Base-by-base conservation (phyloP, 352 stramenopile species). In the Phytophthora sp. region DNA sequence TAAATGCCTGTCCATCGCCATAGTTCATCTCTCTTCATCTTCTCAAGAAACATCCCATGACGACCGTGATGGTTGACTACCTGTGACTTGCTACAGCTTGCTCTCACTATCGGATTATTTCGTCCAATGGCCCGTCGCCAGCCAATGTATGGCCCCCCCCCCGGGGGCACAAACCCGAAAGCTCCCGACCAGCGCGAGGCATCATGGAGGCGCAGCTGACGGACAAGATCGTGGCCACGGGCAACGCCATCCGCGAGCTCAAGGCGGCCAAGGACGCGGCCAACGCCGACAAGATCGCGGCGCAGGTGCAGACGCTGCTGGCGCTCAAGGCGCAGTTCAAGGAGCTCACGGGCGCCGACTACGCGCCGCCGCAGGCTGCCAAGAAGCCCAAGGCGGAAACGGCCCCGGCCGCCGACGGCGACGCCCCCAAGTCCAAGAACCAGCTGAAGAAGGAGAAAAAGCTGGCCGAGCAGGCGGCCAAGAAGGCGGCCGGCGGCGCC, bases 381-480 rank as follows among this genome's bases (percentile, higher is more conserved):
- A 82, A 79, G 60, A 71, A 82, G 54, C 57, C 28, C 28, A 58
- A 53, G 7, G 17, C 54, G 9, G 5, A 54, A 21, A 45, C 41
- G 12, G 64, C 53, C 1, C 30, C 32, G n/a, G 42, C 44, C 1
- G 66, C 50, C 6, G 67, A 66, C 2, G 74, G 64, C 7, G 67
- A 67, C 13, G 42, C 54, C 17, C 38, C 44, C 27, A 74, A 91
- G 62, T 93, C 84, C 46, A 95, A 95, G 79, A 95, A 71, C 54
- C 84, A 94, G 68, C 61, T 95, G 20, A 95, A 95, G 67, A 94
- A 95, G 67, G 83, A 95, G 63, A 95, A 94, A 74, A 95, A 95
- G 54, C 54, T 91, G 20, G 84, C 82, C 0, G 83, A 93, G 44
- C 74, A 76, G 24, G 79, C 77, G n/a, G 74, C 78, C 48, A 83